Evolutionary conservation across 495 filamentous ascomycete genomes (phyloP).

Genomic region (Massariosphaeria phaeospora): DNA sequence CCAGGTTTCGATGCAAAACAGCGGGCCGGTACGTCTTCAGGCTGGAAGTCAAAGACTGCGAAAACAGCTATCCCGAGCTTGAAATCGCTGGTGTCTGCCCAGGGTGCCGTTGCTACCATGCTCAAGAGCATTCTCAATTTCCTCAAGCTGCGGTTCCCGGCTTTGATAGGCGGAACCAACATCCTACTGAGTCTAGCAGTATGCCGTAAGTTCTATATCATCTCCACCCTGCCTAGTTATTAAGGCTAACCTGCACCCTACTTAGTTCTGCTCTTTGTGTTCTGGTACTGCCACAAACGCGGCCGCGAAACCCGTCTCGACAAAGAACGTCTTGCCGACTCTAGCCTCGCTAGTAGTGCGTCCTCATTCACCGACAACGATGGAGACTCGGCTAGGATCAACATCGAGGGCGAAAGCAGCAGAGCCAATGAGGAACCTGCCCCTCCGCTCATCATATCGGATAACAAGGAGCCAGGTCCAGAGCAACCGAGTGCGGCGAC

Average conservation of each 20-base stretch:
- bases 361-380: slow-evolving; percentile 17
- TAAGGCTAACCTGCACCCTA: slow-evolving; percentile 21
- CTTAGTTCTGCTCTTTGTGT: slow-evolving; percentile 83
- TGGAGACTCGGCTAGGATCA: slow-evolving; percentile 4
- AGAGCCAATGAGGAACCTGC: slow-evolving; percentile 12
- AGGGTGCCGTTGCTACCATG: slow-evolving; percentile 75
- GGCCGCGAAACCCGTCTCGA: slow-evolving; percentile 79
- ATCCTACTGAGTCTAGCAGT: slow-evolving; percentile 79
- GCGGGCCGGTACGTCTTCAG: slow-evolving; percentile 46
- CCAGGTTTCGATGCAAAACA: slow-evolving; percentile 58
- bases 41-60: slow-evolving; percentile 41
- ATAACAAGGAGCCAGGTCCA: too few relatives aligned
- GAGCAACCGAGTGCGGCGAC: slow-evolving; percentile 24
- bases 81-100: slow-evolving; percentile 77
- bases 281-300: slow-evolving; percentile 97
- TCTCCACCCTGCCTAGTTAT: neutral
- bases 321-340: slow-evolving; percentile 46
- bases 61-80: slow-evolving; percentile 57
- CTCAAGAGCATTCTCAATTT: slow-evolving; percentile 81
- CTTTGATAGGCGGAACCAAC: slow-evolving; percentile 74
- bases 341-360: slow-evolving; percentile 10
- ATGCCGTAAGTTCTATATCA: slow-evolving; percentile 57
- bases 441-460: slow-evolving; percentile 23
- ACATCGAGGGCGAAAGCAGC: slow-evolving; percentile 16
- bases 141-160: slow-evolving; percentile 75